These are phyloP conservation scores for Colletotrichum coccodes DNA, from an alignment of 2,329 filamentous ascomycete genomes.

Conservation along the genomic window DNA sequence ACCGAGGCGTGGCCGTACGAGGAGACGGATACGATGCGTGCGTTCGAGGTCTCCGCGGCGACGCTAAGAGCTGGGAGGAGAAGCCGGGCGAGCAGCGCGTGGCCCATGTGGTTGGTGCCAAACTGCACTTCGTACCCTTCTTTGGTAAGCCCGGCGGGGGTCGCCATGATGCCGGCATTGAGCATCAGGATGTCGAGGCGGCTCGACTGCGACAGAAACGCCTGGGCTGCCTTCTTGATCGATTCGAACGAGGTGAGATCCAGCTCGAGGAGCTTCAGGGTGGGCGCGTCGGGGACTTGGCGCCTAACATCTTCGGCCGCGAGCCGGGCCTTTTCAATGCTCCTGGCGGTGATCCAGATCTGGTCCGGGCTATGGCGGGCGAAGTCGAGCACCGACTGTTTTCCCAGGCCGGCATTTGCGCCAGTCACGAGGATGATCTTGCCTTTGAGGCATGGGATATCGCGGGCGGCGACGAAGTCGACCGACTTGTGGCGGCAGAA, in stretches of 20 bases:
- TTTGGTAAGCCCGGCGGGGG: slow-evolving; percentile 37
- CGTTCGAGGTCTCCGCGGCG: slow-evolving; percentile 36
- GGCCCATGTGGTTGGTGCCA: slow-evolving; percentile 47
- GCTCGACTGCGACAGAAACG: slow-evolving; percentile 43
- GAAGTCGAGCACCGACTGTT: background rate
- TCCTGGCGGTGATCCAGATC: slow-evolving; percentile 64
- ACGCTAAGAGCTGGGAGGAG: slow-evolving; percentile 42
- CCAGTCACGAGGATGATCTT: slow-evolving; percentile 64
- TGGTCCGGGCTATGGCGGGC: slow-evolving; percentile 56
- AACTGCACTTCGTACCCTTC: slow-evolving; percentile 47
- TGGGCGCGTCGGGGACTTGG: slow-evolving; percentile 20
- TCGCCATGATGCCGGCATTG: slow-evolving; percentile 49
- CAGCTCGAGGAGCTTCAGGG: slow-evolving; percentile 47
- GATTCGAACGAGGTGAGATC: slow-evolving; percentile 55
- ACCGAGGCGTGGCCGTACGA: slow-evolving; percentile 35
- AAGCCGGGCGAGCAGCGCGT: slow-evolving; percentile 44
- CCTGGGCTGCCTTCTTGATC: slow-evolving; percentile 50
- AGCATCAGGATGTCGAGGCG: slow-evolving; percentile 53
- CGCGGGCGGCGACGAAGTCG: no score
- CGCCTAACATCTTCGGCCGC: slow-evolving; percentile 47
- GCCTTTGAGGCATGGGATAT: slow-evolving; percentile 55
- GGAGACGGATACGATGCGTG: slow-evolving; percentile 40
- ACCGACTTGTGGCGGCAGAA: no score
- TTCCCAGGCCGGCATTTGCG: slow-evolving; percentile 42
- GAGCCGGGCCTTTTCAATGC: slow-evolving; percentile 46